Conservation (phyloP, 306 rosid genomes). For the Lupinus albus region DNA sequence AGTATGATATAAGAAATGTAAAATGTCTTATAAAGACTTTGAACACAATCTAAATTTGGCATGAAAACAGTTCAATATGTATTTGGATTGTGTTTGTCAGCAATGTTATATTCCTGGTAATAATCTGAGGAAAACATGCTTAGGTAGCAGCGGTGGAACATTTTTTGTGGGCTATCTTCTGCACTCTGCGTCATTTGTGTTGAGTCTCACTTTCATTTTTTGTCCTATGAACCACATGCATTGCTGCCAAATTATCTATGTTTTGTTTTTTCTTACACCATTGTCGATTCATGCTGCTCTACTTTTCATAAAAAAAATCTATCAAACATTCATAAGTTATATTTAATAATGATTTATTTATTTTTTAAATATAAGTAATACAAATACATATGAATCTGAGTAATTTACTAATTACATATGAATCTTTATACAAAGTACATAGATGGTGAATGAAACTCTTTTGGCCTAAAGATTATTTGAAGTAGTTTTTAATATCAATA, state of each 20-base stretch:
- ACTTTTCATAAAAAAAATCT: too few relatives aligned
- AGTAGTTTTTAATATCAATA: too few relatives aligned
- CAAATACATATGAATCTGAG: too few relatives aligned
- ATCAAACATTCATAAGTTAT: too few relatives aligned
- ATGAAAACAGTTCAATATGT: conserved; percentile 8
- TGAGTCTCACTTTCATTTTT: conserved; percentile 23
- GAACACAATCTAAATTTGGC: conserved; percentile 5
- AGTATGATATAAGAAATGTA: too few relatives aligned
- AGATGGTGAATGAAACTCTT: too few relatives aligned
- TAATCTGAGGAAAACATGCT: conserved; percentile 11
- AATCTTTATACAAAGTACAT: too few relatives aligned
- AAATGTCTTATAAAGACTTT: too few relatives aligned
- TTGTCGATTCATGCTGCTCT: conserved; percentile 13
- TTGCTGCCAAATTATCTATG: conserved; percentile 16
- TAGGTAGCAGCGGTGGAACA: conserved; percentile 16
- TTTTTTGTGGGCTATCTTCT: not conserved
- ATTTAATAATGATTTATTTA: too few relatives aligned
- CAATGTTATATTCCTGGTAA: not conserved
- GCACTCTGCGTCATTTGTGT: not conserved
- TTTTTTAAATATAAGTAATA: too few relatives aligned
- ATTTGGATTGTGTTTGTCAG: conserved; percentile 17
- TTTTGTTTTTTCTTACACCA: conserved; percentile 28
- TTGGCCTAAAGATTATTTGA: too few relatives aligned
- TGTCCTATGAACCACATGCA: conserved; percentile 33
- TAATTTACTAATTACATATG: too few relatives aligned